Evolutionary conservation across 257 asterid species (phyloP), one percentile per base, ranked within the genome.

Genomic region (Salvia hispanica): DNA sequence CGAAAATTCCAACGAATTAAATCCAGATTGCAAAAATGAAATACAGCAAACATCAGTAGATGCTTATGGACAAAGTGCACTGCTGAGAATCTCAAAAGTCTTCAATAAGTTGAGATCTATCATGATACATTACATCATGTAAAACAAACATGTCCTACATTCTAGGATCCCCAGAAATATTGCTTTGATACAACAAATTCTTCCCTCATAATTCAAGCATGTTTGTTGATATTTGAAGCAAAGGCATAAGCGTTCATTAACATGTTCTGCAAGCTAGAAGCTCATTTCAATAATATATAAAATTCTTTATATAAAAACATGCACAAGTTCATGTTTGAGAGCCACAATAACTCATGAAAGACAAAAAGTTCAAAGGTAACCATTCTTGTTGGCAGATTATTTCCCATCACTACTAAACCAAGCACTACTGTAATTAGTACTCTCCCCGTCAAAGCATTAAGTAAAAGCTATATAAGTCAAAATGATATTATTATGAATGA

Each of bases 391-490:
- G 42, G 18, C 69, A 50, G 47, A 71, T 53, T 47, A 71, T 56
- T 51, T 53, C 28, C 40, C 16, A 62, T n/a, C 64, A 18, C 25
- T 58, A 53, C 53, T 28, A 79, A 54, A 40, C 48, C 43, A 33
- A 66, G 56, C 47, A 69, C 13, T 18, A 39, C 13, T 51, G 16
- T 71, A 44, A 8, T 57, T 65, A 13, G 13, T 59, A 55, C 18
- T 61, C 77, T 37, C 66, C 60, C 50, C 67, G 60, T 37, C 74
- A 42, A 13, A 9, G 62, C 47, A 74, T 44, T 52, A 18, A 64
- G 64, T 40, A 7, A 50, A 51, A 40, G 40, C 39, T 62, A 15
- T 58, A 15, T 43, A 67, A 62, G 76, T 58, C 42, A 68, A 71
- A 46, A 67, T 52, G 1, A 25, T 25, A 25, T 9, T 36, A 70